These are phyloP conservation scores for Starmerella kuoi DNA, from an alignment of 805 yeast genomes.

Conservation along the genomic window DNA sequence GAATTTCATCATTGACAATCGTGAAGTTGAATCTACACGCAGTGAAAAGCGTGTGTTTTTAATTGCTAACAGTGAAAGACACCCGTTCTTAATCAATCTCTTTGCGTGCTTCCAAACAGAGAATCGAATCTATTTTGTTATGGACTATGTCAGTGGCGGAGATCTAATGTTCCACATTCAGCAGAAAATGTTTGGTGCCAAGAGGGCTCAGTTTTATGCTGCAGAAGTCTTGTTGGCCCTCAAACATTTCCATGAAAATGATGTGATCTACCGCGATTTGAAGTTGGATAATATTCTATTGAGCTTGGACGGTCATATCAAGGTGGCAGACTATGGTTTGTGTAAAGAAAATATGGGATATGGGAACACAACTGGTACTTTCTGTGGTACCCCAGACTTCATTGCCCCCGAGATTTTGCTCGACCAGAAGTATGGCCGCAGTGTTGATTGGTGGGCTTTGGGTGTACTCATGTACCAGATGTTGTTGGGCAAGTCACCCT, in stretches of 20 bases:
- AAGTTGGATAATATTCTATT: constrained; percentile 87
- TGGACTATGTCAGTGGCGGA: constrained; percentile 97
- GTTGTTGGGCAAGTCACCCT: constrained; percentile 93
- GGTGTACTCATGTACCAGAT: constrained; percentile 93
- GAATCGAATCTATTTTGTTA: constrained; percentile 90
- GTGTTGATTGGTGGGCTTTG: constrained; percentile 99
- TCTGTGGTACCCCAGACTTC: constrained; percentile 98
- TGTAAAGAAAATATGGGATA: constrained; percentile 89
- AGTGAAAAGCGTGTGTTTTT: constrained; percentile 88
- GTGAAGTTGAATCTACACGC: constrained; percentile 88
- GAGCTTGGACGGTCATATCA: constrained; percentile 85
- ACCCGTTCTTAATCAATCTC: constrained; percentile 83
- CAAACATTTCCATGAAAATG: constrained; percentile 88
- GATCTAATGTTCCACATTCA: constrained; percentile 99
- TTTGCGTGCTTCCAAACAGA: constrained; percentile 97
- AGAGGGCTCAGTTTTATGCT: constrained; percentile 93
- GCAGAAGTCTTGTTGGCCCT: constrained; percentile 88
- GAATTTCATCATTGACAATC: constrained; percentile 88
- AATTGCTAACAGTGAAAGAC: constrained; percentile 70
- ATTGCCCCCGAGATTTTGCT: constrained; percentile 98
- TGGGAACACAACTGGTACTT: constrained; percentile 64
- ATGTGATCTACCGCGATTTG: constrained; percentile 91
- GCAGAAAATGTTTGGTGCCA: constrained; percentile 73
- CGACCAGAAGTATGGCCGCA: constrained; percentile 83
- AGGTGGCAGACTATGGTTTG: constrained; percentile 92